These are phyloP conservation scores for Populus euphratica DNA, from an alignment of 345 rosid genomes.

Conservation along the genomic window DNA sequence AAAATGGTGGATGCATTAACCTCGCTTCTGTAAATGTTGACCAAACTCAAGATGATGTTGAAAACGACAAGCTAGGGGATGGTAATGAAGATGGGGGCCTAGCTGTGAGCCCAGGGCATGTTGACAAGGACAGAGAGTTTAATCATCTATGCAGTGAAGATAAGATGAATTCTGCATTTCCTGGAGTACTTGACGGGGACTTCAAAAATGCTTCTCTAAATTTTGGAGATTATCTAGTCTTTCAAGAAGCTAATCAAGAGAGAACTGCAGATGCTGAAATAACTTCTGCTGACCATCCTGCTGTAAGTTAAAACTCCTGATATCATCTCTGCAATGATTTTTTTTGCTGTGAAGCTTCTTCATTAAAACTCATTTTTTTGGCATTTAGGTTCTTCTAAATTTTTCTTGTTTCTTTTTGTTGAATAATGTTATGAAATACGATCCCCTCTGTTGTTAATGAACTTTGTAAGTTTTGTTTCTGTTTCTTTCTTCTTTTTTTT, in stretches of 20 bases:
- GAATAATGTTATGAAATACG: background rate
- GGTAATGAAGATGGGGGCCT: conserved; percentile 29
- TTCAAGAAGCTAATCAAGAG: conserved; percentile 36
- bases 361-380: background rate
- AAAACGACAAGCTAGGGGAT: conserved; percentile 17
- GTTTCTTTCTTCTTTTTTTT: background rate
- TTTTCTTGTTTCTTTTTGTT: background rate
- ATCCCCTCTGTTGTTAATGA: background rate
- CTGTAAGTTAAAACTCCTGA: conserved; percentile 39
- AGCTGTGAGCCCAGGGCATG: conserved; percentile 31
- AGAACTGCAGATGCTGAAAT: conserved; percentile 32
- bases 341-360: conserved; percentile 4
- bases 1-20: conserved; percentile 29
- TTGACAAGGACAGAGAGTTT: conserved; percentile 29
- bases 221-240: conserved; percentile 22
- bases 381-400: background rate
- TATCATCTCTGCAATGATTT: conserved; percentile 2
- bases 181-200: conserved; percentile 27
- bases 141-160: conserved; percentile 34
- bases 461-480: background rate
- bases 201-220: conserved; percentile 16
- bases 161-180: conserved; percentile 16
- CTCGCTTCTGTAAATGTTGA: conserved; percentile 32
- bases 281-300: conserved; percentile 25
- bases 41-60: conserved; percentile 31